Evolutionary conservation across 768 basidiomycete genomes (phyloP), one percentile per base, ranked within the genome.

Genomic region (Arthromyces matolae): DNA sequence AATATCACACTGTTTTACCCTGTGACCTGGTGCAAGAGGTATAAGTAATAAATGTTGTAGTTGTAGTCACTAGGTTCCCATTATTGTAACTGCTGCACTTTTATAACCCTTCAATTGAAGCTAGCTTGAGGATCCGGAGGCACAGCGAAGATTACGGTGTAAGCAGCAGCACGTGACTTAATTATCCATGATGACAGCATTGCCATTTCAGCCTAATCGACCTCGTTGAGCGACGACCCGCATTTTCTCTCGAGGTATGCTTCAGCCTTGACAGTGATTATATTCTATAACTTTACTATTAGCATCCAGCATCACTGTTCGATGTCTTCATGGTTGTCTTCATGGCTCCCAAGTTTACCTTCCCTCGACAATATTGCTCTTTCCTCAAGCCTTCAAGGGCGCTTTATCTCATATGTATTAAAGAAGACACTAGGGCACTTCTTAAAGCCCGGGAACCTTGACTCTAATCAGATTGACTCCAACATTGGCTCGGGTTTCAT

Each of bases 401-500:
- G 90, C 48, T 93, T 97, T 69, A 74, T 97, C 28, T 93, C 93
- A 1, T 97, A 93, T 63, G 69, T 92, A 43, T 77, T 97, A 52
- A 87, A 83, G 74, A 84, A 83, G 59, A 77, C 81, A 7, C 71
- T 97, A 0, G 94, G 94, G 9, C 87, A 86, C 61, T 77, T 96
- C 51, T 77, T 97, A 45, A 88, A 86, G 63, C 89, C 89, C 8
- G 93, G 91, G 13, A 93, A 93, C 59, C 79, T 96, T 48, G 89
- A 96, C 68, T 73, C 80, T 42, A 78, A 84, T 46, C 84, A 91
- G 67, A 86, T 96, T 57, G 91, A 95, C 58, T 88, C 91, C 23
- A 91, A 95, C 67, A 85, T 97, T 58, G 87, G 90, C n/a, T 86
- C 85, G 33, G 94, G 94, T 14, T 85, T 79, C 62, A 82, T 96